These are phyloP conservation scores for Panicum miliaceum DNA, from an alignment of 176 grass and related monocot genomes.

Conservation along the genomic window DNA sequence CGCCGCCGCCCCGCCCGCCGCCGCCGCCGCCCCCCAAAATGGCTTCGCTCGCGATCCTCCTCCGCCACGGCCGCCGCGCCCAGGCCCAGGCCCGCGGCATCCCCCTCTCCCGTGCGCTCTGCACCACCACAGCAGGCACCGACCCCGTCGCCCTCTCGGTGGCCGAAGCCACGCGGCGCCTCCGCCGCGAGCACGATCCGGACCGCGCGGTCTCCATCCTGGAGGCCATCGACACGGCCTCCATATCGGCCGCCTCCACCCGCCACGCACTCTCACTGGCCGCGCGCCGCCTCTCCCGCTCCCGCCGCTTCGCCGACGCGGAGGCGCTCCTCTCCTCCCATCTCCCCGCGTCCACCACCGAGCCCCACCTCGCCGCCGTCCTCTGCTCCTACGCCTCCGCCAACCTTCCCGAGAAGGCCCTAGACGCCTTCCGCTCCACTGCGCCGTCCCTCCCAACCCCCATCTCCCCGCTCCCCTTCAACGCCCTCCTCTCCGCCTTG, in stretches of 20 bases:
- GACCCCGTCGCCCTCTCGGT: background rate
- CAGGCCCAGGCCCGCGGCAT: background rate
- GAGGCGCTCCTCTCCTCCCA: constrained; percentile 61
- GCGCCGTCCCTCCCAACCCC: constrained; percentile 35
- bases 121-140: constrained; percentile 12
- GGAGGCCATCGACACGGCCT: constrained; percentile 52
- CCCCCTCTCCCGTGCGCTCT: constrained; percentile 37
- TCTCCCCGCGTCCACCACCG: constrained; percentile 46
- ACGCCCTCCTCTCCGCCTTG: constrained; percentile 72
- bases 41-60: constrained; percentile 43
- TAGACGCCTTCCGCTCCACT: constrained; percentile 54
- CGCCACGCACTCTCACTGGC: constrained; percentile 64
- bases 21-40: constrained; percentile 37
- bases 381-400: constrained; percentile 68
- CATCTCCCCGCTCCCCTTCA: constrained; percentile 63
- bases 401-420: constrained; percentile 57
- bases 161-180: constrained; percentile 36
- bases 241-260: constrained; percentile 50
- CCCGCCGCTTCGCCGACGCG: constrained; percentile 52
- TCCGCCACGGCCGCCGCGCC: constrained; percentile 40
- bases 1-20: background rate
- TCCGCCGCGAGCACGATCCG: constrained; percentile 66
- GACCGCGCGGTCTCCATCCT: constrained; percentile 61
- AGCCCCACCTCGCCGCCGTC: constrained; percentile 69
- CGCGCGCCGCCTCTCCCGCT: constrained; percentile 61